A percentile compares a stretch with the other conserved stretches of the same genome.
These are phyloP conservation scores for Trichomonascaceae sp. DNA, from an alignment of 1,139 yeast species.

Conservation along the genomic window DNA sequence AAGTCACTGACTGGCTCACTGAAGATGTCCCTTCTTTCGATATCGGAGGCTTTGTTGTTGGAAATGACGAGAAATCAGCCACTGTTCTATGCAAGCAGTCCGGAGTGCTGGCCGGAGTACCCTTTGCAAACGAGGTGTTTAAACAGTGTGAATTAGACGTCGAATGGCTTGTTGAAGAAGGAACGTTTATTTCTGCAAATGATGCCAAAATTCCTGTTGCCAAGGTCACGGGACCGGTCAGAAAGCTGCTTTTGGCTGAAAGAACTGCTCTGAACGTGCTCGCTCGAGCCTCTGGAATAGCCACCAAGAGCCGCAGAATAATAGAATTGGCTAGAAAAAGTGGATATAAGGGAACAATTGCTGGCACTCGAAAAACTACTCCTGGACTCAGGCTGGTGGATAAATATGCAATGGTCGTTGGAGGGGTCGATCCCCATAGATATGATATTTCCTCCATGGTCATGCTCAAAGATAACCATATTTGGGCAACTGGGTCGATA, in stretches of 20 bases:
- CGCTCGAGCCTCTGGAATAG: constrained; percentile 82
- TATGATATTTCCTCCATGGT: constrained; percentile 92
- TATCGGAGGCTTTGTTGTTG: constrained; percentile 93
- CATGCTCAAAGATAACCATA: constrained; percentile 92
- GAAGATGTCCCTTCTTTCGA: constrained; percentile 95
- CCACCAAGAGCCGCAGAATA: constrained; percentile 61
- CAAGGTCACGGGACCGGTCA: constrained; percentile 69
- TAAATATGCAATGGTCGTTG: constrained; percentile 91
- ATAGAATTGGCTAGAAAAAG: constrained; percentile 55
- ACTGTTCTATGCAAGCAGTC: constrained; percentile 72
- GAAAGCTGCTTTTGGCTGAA: constrained; percentile 73
- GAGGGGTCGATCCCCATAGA: constrained; percentile 90
- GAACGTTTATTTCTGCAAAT: constrained; percentile 43
- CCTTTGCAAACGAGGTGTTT: constrained; percentile 84
- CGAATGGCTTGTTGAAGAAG: constrained; percentile 71
- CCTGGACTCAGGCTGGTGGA: constrained; percentile 87
- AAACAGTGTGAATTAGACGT: constrained; percentile 64
- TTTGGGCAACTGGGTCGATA: constrained; percentile 88
- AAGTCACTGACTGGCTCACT: constrained; percentile 64
- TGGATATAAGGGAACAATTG: constrained; percentile 81
- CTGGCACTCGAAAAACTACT: constrained; percentile 98
- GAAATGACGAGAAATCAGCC: constrained; percentile 63
- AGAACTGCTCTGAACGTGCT: constrained; percentile 78
- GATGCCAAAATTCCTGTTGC: constrained; percentile 69
- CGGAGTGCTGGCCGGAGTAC: constrained; percentile 83